A percentile compares a stretch with the other conserved stretches of the same genome.
phyloP scores from a whole-genome alignment of 2,329 filamentous ascomycete species.

The Saccharata proteae region DNA sequence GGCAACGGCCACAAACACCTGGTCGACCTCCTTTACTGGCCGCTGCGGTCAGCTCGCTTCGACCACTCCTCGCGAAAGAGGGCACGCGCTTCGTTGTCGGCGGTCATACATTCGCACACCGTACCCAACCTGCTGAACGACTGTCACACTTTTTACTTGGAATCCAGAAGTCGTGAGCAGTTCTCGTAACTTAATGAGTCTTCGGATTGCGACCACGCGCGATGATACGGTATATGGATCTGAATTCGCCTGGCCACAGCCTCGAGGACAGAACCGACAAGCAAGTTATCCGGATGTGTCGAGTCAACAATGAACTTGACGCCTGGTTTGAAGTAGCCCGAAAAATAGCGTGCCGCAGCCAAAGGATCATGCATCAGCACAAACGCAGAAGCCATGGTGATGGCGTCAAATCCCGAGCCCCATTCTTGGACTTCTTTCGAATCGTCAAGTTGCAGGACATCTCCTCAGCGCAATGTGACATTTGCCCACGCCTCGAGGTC shows the following conservation, averaged over 20 bases:
- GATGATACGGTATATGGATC: constrained; percentile 23
- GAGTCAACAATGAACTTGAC: constrained; percentile 28
- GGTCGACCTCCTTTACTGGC: too few species aligned
- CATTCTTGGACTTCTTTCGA: constrained; percentile 14
- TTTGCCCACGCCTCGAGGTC: background rate
- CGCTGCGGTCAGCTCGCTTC: too few species aligned
- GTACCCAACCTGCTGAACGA: too few species aligned
- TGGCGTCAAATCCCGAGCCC: constrained; percentile 20
- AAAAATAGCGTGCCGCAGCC: constrained; percentile 26
- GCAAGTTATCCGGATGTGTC: constrained; percentile 25
- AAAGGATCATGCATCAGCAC: constrained; percentile 28
- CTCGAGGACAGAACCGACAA: constrained; percentile 27
- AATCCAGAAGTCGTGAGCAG: constrained; percentile 17
- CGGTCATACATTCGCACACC: too few species aligned
- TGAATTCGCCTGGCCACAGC: constrained; percentile 21
- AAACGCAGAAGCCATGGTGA: constrained; percentile 28
- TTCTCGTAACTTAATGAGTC: constrained; percentile 17
- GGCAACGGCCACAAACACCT: too few species aligned
- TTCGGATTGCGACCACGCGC: constrained; percentile 22
- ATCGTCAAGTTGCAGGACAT: constrained; percentile 13
- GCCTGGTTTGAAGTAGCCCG: constrained; percentile 26
- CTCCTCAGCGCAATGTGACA: background rate
- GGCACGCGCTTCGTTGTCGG: constrained; percentile 2
- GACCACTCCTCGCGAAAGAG: constrained; percentile 5
- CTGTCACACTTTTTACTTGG: too few species aligned